Evolutionary conservation across 1,139 yeast species (phyloP), one percentile per base, ranked within the genome.

Genomic region (Pichia sp.): DNA sequence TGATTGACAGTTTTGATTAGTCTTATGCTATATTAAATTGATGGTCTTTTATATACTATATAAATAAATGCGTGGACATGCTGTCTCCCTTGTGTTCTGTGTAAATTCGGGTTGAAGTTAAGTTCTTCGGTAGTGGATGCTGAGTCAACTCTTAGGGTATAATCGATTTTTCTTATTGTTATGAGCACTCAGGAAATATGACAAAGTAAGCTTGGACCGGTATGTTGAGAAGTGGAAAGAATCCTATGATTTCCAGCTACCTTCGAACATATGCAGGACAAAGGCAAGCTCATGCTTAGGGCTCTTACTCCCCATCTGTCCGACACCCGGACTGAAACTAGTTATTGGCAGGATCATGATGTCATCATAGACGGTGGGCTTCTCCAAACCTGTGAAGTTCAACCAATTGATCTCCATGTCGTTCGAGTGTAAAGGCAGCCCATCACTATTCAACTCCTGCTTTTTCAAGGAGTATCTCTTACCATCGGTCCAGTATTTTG

Each of bases 331-430:
- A 58, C 87, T 81, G 73, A 92, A 92, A 46, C 93, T 80, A 16
- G 90, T 85, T 59, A 85, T 81, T 16, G 99, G 99, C 64, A 93
- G 76, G 2, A 93, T 85, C 62, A 89, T 71, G 9, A 93, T 85
- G 70, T 92, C 98, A 55, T 91, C 90, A 14, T 90, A 73, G 45
- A 80, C 73, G 61, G 76, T 77, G 3, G 95, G 96, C 59, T 74
- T 76, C 56, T 72, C 73, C 72, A 88, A 74, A 31, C 85, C 84
- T 6, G 93, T 86, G 71, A 89, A 87, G 55, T 79, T 75, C 60
- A 78, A 75, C 93, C 87, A 85, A 55, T 59, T 67, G 42, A 67
- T 57, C 5, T 44, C 17, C 59, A 64, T 63, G 24, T 61, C 49
- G 20, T 59, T 58, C 4, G 60, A 34, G 52, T 59, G 53, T 31